Conservation (phyloP, 2,329 filamentous ascomycete species). For the Anthostomella pinea region DNA sequence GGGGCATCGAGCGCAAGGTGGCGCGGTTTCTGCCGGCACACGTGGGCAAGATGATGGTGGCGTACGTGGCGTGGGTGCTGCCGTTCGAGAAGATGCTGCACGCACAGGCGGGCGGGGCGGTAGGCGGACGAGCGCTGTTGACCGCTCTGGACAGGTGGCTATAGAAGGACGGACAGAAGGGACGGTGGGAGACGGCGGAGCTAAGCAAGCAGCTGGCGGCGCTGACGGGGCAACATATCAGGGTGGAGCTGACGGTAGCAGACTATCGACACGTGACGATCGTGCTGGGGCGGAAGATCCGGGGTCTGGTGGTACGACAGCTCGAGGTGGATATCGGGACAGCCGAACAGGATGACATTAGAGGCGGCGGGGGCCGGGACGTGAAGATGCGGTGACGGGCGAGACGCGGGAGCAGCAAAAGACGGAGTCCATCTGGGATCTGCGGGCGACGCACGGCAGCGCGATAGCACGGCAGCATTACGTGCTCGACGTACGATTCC, state of each 20-base stretch:
- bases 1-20: not conserved
- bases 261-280: no score
- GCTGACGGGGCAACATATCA: no score
- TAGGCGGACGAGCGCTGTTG: no score
- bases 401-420: not conserved
- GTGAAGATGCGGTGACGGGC: not conserved
- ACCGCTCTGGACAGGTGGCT: no score
- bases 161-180: no score
- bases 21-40: not conserved
- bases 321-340: no score
- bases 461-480: not conserved
- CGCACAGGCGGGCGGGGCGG: not conserved
- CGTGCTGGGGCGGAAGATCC: no score
- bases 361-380: not conserved
- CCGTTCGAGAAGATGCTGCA: constrained; percentile 1
- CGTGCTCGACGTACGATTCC: not conserved
- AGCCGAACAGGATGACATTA: no score
- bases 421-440: not conserved
- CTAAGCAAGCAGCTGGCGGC: no score
- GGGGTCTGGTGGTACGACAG: no score
- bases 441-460: not conserved
- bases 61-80: not conserved
- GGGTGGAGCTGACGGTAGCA: no score
- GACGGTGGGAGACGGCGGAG: no score
- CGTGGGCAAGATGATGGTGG: not conserved